Evolutionary conservation across 1,139 yeast species (phyloP).

Genomic region (Pichia sp.): DNA sequence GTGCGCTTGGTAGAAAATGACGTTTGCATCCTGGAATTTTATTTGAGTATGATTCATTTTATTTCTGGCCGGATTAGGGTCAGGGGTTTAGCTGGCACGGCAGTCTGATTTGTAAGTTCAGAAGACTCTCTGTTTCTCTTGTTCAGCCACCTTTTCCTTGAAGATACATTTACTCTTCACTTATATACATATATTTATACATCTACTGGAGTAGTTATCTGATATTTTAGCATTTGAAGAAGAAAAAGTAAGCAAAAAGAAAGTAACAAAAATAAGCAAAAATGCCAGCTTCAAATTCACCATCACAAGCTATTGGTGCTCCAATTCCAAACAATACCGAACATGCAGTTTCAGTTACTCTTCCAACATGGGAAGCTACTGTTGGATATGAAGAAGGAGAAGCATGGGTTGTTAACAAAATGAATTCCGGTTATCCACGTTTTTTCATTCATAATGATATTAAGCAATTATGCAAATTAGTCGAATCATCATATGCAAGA

Average conservation of each 20-base stretch:
- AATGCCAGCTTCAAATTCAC: constrained; percentile 11
- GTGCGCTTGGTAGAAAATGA: too few relatives aligned
- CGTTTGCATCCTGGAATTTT: too few relatives aligned
- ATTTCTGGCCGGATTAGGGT: too few relatives aligned
- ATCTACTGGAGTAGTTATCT: background rate
- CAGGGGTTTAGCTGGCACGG: too few relatives aligned
- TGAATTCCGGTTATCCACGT: constrained; percentile 86
- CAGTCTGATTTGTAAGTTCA: too few relatives aligned
- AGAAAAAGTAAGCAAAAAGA: background rate
- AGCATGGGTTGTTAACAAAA: constrained; percentile 71
- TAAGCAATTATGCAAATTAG: constrained; percentile 49
- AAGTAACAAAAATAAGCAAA: background rate
- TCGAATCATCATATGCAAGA: constrained; percentile 62
- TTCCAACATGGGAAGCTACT: constrained; percentile 92
- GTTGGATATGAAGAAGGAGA: constrained; percentile 91
- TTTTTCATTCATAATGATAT: constrained; percentile 75
- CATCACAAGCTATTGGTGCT: constrained; percentile 54
- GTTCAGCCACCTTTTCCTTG: too few relatives aligned
- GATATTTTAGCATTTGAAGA: background rate
- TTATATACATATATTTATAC: too few relatives aligned
- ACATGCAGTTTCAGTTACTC: constrained; percentile 89
- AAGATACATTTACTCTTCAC: too few relatives aligned
- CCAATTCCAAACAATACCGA: constrained; percentile 84
- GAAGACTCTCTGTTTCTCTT: too few relatives aligned
- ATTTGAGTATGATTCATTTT: too few relatives aligned